Evolutionary conservation across 495 filamentous ascomycete genomes (phyloP), one percentile per base, ranked within the genome.

Genomic region (Poronia punctata): DNA sequence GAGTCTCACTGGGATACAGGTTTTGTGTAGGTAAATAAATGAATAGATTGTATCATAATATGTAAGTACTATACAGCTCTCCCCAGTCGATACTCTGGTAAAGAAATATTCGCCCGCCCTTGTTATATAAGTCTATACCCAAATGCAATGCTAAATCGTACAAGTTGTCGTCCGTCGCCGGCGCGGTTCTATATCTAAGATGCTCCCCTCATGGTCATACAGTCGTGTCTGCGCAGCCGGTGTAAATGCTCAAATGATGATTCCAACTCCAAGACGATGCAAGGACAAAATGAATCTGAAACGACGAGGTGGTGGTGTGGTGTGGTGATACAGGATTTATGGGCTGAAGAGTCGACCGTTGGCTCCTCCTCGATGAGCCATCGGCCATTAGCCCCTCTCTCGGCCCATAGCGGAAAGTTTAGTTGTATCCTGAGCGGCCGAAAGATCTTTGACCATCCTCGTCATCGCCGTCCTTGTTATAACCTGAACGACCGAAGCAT

Each of bases 21-120:
- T 72, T 65, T 30, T 64, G 61, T 48, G 64, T 62, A 22, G 59
- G 62, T 43, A 64, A 68, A 50, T 61, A 39, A 59, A 27, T 50
- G 35, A 44, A 43, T 48, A 24, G 7, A 23, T 35, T 18, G 9
- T 4, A 33, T 22, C 16, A 9, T 7, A 40, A 37, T 5, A 20
- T 23, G 35, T 41, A 35, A 41, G 38, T 37, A 30, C 28, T 46
- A 25, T 49, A 49, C 7, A 38, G 12, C 36, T 37, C 38, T 35
- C 35, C 38, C 40, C 27, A 41, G 24, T 28, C 22, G 35, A 23
- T 29, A 37, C 19, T 21, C 19, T 26, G 7, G 16, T 30, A 5
- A 3, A 22, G 17, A 31, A 31, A 18, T 16, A 33, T 27, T 14
- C 10, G 10, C 5, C 39, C 9, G 11, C 9, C 18, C 3, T 6